Evolutionary conservation across 768 basidiomycete genomes (phyloP), one percentile per base, ranked within the genome.

Genomic region (Russula virescens): DNA sequence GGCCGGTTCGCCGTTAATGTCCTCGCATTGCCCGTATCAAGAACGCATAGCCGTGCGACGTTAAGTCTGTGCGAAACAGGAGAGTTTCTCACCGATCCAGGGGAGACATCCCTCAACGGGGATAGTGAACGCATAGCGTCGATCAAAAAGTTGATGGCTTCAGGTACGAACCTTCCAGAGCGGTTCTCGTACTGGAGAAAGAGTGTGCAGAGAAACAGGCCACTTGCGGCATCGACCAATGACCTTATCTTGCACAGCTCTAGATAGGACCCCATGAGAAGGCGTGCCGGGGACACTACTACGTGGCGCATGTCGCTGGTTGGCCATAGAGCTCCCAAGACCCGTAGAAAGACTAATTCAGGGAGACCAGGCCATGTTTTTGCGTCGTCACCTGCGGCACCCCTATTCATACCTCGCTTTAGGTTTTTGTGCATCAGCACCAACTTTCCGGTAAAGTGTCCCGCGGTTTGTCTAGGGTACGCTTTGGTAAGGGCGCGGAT

Each of bases 371-470:
- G 96, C 87, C 92, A 98, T 0, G 93, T 98, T 75, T 83, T 90
- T 3, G 91, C 79, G 10, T 82, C 77, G 0, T 72, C 72, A 26
- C 81, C 75, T 16, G 83, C 75, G 0, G 90, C 77, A 1, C 91
- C 92, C 8, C 79, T 79, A 3, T 87, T 81, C 19, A 99, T 76
- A 9, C 94, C 95, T 10, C 86, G 86, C 55, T 83, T 84, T 58
- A 98, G 82, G 72, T 98, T 97, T 78, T 94, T 94, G 73, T 98
- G 87, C 93, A 98, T 97, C 6, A 97, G 75, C 11, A 79, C 75
- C 48, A 98, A 80, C 74, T 98, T 98, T 31, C 81, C 77, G 63
- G 89, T 83, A 73, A 95, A 92, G 69, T 84, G 81, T 55, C 84
- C 81, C 0, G 95, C 94, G 9, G 86, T 79, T 50, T 86, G 81